phyloP scores from a whole-genome alignment of 2,329 filamentous ascomycete species.

The Exophiala calicioides region DNA sequence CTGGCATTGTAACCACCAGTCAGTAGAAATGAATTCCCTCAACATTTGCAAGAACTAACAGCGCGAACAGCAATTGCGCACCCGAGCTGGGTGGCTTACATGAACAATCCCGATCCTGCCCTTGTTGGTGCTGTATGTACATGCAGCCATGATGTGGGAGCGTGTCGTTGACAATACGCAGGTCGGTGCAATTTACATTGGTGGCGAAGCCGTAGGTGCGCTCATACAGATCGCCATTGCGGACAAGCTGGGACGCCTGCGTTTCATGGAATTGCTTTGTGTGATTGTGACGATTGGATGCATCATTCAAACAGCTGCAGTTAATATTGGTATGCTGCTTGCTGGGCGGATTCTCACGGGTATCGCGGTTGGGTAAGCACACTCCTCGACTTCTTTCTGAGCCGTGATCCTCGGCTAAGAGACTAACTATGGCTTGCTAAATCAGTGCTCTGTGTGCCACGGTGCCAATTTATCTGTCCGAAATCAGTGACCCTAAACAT shows the following conservation, averaged over 20 bases:
- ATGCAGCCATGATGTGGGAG: background rate
- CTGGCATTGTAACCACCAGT: conserved; percentile 61
- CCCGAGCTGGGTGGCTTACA: conserved; percentile 61
- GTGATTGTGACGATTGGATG: conserved; percentile 69
- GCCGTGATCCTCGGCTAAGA: background rate
- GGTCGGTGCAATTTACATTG: conserved; percentile 61
- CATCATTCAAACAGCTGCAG: conserved; percentile 63
- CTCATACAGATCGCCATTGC: conserved; percentile 55
- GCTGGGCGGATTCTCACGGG: conserved; percentile 73
- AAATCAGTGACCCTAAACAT: conserved; percentile 57
- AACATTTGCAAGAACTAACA: conserved; percentile 34
- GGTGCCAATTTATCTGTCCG: conserved; percentile 27
- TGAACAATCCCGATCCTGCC: conserved; percentile 48
- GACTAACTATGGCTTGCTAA: conserved; percentile 2
- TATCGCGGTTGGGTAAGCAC: conserved; percentile 76
- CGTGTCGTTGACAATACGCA: conserved; percentile 41
- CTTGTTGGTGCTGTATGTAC: conserved; percentile 15
- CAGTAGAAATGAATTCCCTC: conserved; percentile 33
- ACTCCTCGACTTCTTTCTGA: conserved; percentile 67
- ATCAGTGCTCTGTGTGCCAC: conserved; percentile 15
- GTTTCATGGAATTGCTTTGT: conserved; percentile 60
- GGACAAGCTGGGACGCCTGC: conserved; percentile 54
- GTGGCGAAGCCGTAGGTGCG: conserved; percentile 59
- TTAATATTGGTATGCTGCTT: conserved; percentile 62
- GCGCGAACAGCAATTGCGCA: conserved; percentile 52